Conservation (phyloP, 805 yeast species). For the Hanseniaspora clermontiae region DNA sequence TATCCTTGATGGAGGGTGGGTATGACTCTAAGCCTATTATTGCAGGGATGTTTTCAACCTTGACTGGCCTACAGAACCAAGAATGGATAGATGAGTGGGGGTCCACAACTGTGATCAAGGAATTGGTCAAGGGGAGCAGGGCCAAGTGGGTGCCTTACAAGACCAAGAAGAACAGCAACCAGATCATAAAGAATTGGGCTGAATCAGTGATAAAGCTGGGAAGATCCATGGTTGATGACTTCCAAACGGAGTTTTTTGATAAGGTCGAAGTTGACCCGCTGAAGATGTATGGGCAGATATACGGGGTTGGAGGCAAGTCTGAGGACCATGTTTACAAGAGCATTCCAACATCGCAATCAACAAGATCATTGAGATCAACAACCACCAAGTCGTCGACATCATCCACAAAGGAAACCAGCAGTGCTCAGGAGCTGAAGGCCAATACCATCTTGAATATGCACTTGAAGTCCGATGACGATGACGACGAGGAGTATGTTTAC, state of each 20-base stretch:
- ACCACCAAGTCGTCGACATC: neutral
- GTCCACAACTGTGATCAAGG: slow-evolving; percentile 46
- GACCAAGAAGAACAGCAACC: slow-evolving; percentile 34
- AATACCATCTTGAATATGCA: slow-evolving; percentile 19
- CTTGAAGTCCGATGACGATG: slow-evolving; percentile 22
- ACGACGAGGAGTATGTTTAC: slow-evolving; percentile 27
- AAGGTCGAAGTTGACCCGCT: slow-evolving; percentile 1
- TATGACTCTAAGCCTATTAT: slow-evolving; percentile 70
- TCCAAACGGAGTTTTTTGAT: slow-evolving; percentile 22
- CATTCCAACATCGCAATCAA: slow-evolving; percentile 6
- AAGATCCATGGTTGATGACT: slow-evolving; percentile 46
- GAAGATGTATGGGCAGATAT: neutral
- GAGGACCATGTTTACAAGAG: neutral
- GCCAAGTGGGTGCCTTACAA: slow-evolving; percentile 51
- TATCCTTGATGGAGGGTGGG: slow-evolving; percentile 74
- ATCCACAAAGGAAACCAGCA: neutral
- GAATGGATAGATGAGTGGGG: slow-evolving; percentile 59
- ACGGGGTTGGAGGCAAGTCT: neutral
- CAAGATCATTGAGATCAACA: slow-evolving; percentile 11
- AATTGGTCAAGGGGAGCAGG: slow-evolving; percentile 55
- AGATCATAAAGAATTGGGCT: slow-evolving; percentile 46
- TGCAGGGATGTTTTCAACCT: slow-evolving; percentile 68
- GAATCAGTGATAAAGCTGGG: slow-evolving; percentile 52
- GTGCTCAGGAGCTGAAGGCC: neutral
- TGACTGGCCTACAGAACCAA: slow-evolving; percentile 52